Evolutionary conservation across 2,329 filamentous ascomycete species (phyloP), one percentile per base, ranked within the genome.

Genomic region (Keithomyces neogunnii): DNA sequence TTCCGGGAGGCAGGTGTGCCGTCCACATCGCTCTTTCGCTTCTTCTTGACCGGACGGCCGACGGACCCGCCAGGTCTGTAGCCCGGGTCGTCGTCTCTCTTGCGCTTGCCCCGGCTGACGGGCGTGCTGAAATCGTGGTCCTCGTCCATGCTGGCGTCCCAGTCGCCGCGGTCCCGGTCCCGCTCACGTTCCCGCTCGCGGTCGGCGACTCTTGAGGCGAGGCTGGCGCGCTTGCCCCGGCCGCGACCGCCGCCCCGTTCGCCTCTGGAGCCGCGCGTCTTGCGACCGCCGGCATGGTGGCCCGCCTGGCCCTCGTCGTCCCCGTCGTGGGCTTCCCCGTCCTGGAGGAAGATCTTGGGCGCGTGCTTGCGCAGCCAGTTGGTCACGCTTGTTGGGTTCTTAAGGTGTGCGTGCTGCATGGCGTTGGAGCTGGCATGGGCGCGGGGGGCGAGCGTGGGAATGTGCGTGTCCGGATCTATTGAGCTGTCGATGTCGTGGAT

Each of bases 291-390:
- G 43, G 61, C 62, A 36, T 54, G 58, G 9, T 57, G 55, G 3
- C 55, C 56, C 4, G 59, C 63, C 19, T 61, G 63, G 48, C 72
- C 65, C 31, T 69, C 69, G 28, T 71, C 70, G 6, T 71, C 67
- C 49, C 69, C 68, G 28, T 69, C 66, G 40, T 67, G 66, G 19
- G 57, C 58, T 52, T 63, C 64, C 48, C 83, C 81, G 61, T 90
- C 88, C 65, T 95, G 86, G 26, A 95, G 72, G 71, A 95, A 91
- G 47, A 90, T 84, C 66, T 92, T 85, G 3, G 90, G 88, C 53
- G 89, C 85, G 67, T 96, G 79, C 63, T 89, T 84, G 56, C 89
- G 81, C 10, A 99, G 80, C 93, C 93, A 99, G 67, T 95, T 96
- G 72, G 95, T 95, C 3, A 96, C 91, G 53, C 88, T 95, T 42